A percentile compares a stretch with the other conserved stretches of the same genome.
Conservation (phyloP, 192 early-diverging fungal genomes). For the Thamnidium elegans region DNA sequence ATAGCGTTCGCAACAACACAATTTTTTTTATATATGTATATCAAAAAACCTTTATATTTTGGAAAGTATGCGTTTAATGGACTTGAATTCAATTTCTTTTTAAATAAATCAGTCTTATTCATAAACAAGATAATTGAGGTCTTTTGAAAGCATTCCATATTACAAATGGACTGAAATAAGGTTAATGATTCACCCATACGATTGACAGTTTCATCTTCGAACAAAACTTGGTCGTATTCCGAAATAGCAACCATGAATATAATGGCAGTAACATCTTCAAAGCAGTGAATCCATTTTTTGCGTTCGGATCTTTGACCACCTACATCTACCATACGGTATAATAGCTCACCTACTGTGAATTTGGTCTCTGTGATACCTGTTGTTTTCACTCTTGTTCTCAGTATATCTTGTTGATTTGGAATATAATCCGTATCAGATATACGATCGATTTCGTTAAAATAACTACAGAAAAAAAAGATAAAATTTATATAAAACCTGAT, state of each 20-base stretch:
- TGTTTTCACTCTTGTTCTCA: constrained; percentile 94
- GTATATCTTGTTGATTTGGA: constrained; percentile 94
- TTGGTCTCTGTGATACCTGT: constrained; percentile 95
- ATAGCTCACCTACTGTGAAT: constrained; percentile 88
- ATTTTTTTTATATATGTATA: not conserved
- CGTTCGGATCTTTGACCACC: constrained; percentile 97
- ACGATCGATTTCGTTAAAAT: constrained; percentile 92
- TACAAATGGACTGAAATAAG: constrained; percentile 96
- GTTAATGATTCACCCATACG: constrained; percentile 96
- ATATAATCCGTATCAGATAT: constrained; percentile 76
- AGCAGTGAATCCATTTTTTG: constrained; percentile 99
- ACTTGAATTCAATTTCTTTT: constrained; percentile 79
- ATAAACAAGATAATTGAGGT: constrained; percentile 97
- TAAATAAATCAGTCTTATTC: constrained; percentile 98
- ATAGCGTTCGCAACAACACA: constrained; percentile 33
- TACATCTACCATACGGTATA: constrained; percentile 95
- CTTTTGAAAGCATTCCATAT: constrained; percentile 92
- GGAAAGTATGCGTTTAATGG: constrained; percentile 91
- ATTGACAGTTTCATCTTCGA: constrained; percentile 96
- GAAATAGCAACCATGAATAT: constrained; percentile 94
- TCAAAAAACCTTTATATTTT: constrained; percentile 65
- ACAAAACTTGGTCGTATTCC: constrained; percentile 93
- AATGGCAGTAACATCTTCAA: constrained; percentile 95
- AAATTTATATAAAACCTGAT: not conserved
- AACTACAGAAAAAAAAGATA: no score